Conservation (phyloP, 2,329 filamentous ascomycete genomes). For the Arthroderma sp. region DNA sequence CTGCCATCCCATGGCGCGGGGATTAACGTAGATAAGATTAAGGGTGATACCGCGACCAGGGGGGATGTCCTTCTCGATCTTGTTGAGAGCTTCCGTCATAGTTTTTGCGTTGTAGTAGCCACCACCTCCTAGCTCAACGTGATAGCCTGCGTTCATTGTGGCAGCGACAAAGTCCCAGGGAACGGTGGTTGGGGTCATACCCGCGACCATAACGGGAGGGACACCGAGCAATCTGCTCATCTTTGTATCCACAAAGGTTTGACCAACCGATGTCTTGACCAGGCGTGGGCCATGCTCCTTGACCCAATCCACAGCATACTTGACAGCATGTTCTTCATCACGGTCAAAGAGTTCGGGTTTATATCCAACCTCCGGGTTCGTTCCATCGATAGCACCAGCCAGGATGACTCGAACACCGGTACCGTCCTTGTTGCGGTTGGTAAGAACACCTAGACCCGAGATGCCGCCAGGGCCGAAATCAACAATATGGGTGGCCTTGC, state of each 20-base stretch:
- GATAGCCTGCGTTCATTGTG: slow-evolving; percentile 90
- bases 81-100: slow-evolving; percentile 70
- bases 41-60: slow-evolving; percentile 77
- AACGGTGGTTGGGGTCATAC: slow-evolving; percentile 85
- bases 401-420: slow-evolving; percentile 94
- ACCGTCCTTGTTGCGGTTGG: slow-evolving; percentile 97
- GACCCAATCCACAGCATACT: slow-evolving; percentile 94
- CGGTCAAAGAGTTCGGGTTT: slow-evolving; percentile 96
- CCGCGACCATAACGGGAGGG: slow-evolving; percentile 78
- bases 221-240: slow-evolving; percentile 78
- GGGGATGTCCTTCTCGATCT: slow-evolving; percentile 74
- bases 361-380: slow-evolving; percentile 83
- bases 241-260: slow-evolving; percentile 92
- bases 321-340: slow-evolving; percentile 86
- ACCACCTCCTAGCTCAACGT: slow-evolving; percentile 79
- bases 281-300: slow-evolving; percentile 91
- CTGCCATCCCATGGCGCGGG: slow-evolving; percentile 82
- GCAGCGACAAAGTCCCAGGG: slow-evolving; percentile 85
- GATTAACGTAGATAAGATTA: slow-evolving; percentile 86
- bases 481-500: slow-evolving; percentile 79
- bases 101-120: slow-evolving; percentile 74
- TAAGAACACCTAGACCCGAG: slow-evolving; percentile 87
- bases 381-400: slow-evolving; percentile 83
- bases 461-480: slow-evolving; percentile 97
- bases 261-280: slow-evolving; percentile 74